Conservation (phyloP, 306 rosid species). For the Quercus parvula region DNA sequence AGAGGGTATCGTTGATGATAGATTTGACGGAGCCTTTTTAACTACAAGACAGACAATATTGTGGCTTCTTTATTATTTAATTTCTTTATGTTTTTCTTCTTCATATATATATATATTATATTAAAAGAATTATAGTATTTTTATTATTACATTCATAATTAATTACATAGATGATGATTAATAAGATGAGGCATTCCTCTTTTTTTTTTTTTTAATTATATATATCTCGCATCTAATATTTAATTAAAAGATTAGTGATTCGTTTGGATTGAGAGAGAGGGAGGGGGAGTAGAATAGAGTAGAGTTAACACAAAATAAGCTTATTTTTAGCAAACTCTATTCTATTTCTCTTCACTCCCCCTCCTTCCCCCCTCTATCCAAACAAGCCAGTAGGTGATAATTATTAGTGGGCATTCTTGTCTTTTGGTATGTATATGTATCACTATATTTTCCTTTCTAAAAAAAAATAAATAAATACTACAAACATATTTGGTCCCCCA, state of each 20-base stretch:
- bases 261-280: no score
- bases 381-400: no score
- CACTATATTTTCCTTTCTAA: no score
- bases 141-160: conserved; percentile 40
- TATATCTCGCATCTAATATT: neutral
- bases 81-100: conserved; percentile 17
- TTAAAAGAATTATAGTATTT: conserved; percentile 22
- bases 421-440: neutral
- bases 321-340: no score
- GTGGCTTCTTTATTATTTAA: conserved; percentile 18
- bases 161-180: conserved; percentile 25
- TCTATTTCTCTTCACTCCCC: no score
- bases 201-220: neutral
- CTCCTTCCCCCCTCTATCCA: no score
- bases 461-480: no score
- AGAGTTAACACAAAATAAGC: no score
- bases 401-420: neutral
- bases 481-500: no score
- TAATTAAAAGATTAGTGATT: neutral
- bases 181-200: conserved; percentile 56
- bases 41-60: conserved; percentile 14
- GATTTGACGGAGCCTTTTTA: neutral
- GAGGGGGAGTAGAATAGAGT: no score
- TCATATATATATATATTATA: conserved; percentile 22
- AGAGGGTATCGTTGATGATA: conserved; percentile 9